Percentiles rank a stretch among this genome's conserved stretches.
Conservation (phyloP, 371 early-diverging fungal genomes). For the Racocetra persica region DNA sequence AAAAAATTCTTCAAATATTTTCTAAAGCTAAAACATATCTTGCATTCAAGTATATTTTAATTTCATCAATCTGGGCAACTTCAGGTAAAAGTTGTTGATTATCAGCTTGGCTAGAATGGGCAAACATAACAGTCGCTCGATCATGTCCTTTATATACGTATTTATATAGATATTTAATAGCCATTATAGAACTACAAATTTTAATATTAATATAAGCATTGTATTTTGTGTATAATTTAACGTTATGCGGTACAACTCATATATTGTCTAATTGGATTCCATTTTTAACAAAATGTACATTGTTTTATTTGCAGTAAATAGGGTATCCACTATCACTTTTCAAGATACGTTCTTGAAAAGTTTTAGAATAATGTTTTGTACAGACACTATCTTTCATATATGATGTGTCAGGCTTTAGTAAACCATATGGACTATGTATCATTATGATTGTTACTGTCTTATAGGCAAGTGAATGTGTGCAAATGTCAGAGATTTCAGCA, state of each 20-base stretch:
- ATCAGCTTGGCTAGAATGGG: slow-evolving; percentile 47
- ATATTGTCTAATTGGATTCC: background rate
- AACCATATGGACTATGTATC: slow-evolving; percentile 54
- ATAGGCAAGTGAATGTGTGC: slow-evolving; percentile 42
- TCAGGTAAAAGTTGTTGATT: slow-evolving; percentile 52
- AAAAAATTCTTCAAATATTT: slow-evolving; percentile 48
- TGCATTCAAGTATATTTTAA: slow-evolving; percentile 41
- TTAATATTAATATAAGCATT: slow-evolving; percentile 39
- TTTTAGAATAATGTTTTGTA: slow-evolving; percentile 38
- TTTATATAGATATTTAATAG: no score
- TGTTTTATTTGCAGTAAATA: background rate
- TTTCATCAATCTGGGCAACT: slow-evolving; percentile 40
- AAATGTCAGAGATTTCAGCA: slow-evolving; percentile 49
- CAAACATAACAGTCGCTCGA: slow-evolving; percentile 16
- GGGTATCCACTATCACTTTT: no score
- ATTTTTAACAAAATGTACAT: slow-evolving; percentile 13
- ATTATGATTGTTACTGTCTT: slow-evolving; percentile 49
- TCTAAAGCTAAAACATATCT: slow-evolving; percentile 51
- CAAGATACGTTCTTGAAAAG: slow-evolving; percentile 42
- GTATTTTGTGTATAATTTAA: slow-evolving; percentile 31
- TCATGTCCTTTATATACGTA: slow-evolving; percentile 54
- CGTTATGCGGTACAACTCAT: no score
- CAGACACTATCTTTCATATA: background rate
- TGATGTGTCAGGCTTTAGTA: slow-evolving; percentile 21
- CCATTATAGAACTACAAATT: no score